Evolutionary conservation across 495 filamentous ascomycete genomes (phyloP).

Genomic region (Jackrogersella minutella): DNA sequence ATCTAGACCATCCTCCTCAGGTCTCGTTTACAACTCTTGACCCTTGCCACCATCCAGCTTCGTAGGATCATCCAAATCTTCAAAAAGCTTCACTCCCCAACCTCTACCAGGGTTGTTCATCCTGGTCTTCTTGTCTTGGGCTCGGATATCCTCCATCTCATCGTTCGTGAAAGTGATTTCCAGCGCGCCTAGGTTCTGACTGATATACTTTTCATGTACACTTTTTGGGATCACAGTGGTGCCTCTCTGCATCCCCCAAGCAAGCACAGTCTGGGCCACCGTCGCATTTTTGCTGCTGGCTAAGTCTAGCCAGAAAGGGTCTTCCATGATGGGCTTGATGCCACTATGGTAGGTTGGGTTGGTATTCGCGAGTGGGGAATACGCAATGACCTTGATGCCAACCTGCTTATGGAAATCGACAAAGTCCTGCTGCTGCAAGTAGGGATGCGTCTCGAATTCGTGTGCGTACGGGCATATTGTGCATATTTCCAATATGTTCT

Average conservation of each 20-base stretch:
- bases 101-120: conserved; percentile 65
- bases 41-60: conserved; percentile 8
- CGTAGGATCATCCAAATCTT: conserved; percentile 55
- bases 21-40: conserved; percentile 20
- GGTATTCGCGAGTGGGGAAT: conserved; percentile 76
- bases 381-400: conserved; percentile 69
- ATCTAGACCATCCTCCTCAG: no score
- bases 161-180: conserved; percentile 38
- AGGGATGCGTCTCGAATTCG: conserved; percentile 65
- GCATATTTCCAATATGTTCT: conserved; percentile 62
- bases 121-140: conserved; percentile 63
- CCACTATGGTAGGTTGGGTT: conserved; percentile 67
- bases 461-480: conserved; percentile 70
- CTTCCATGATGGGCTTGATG: conserved; percentile 50
- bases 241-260: conserved; percentile 69
- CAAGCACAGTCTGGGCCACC: conserved; percentile 68
- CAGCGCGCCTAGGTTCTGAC: conserved; percentile 35
- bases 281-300: conserved; percentile 69
- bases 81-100: conserved; percentile 68
- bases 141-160: conserved; percentile 63
- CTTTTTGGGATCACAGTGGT: conserved; percentile 73
- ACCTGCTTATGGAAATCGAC: conserved; percentile 61
- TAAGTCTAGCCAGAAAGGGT: conserved; percentile 66
- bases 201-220: conserved; percentile 49
- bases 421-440: conserved; percentile 67